Evolutionary conservation across 2,329 filamentous ascomycete species (phyloP).

Genomic region (Pseudopithomyces chartarum): DNA sequence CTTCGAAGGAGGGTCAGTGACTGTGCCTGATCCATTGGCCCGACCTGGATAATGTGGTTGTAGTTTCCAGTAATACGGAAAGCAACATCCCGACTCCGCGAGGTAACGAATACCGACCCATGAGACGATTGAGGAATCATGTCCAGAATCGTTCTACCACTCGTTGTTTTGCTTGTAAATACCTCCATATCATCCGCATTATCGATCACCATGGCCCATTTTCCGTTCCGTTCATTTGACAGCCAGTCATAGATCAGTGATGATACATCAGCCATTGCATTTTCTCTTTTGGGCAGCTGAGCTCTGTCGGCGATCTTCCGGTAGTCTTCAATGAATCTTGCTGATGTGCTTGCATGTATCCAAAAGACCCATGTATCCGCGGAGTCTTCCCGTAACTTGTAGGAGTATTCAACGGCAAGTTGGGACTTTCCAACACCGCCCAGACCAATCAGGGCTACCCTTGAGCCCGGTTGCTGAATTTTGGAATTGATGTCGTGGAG

Average conservation of each 20-base stretch:
- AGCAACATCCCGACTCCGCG: constrained; percentile 16
- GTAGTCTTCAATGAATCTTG: constrained; percentile 16
- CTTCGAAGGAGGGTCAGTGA: constrained; percentile 13
- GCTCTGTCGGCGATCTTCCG: constrained; percentile 17
- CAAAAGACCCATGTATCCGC: constrained; percentile 20
- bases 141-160: constrained; percentile 7
- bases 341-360: constrained; percentile 15
- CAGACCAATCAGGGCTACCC: constrained; percentile 27
- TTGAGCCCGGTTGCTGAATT: constrained; percentile 10
- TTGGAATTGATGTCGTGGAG: constrained; percentile 10
- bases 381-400: constrained; percentile 8
- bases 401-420: constrained; percentile 21
- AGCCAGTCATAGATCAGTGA: constrained; percentile 21
- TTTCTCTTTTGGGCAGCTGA: constrained; percentile 11
- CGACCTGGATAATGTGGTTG: constrained; percentile 13
- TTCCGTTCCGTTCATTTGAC: constrained; percentile 14
- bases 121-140: constrained; percentile 22
- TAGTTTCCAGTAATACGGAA: constrained; percentile 9
- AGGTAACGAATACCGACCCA: constrained; percentile 17
- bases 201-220: constrained; percentile 26
- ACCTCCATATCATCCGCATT: constrained; percentile 24
- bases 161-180: neutral
- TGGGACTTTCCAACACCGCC: constrained; percentile 32
- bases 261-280: constrained; percentile 15
- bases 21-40: constrained; percentile 13